Evolutionary conservation across 2,329 filamentous ascomycete species (phyloP).

Genomic region (Arthrobotrys iridis): DNA sequence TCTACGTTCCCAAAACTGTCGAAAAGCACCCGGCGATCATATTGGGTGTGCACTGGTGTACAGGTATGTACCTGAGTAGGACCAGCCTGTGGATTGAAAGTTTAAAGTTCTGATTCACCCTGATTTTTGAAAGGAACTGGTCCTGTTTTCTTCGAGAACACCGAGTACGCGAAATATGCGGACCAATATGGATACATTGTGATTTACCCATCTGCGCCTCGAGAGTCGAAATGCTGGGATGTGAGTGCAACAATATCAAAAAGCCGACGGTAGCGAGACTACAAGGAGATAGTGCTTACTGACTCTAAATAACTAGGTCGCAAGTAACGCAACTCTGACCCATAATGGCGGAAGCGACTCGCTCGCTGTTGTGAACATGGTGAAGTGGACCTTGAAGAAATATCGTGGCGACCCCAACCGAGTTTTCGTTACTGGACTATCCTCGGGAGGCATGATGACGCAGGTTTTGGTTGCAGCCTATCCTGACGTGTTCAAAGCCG

Average conservation of each 20-base stretch:
- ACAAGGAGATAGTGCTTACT: not conserved
- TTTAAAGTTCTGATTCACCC: not conserved
- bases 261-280: too few species aligned
- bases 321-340: constrained; percentile 56
- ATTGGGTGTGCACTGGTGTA: constrained; percentile 38
- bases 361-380: constrained; percentile 62
- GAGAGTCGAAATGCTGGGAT: constrained; percentile 59
- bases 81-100: not conserved
- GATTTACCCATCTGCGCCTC: constrained; percentile 45
- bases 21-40: constrained; percentile 14
- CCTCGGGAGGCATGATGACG: constrained; percentile 61
- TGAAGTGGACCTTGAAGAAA: constrained; percentile 60
- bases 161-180: constrained; percentile 37
- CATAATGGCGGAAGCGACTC: constrained; percentile 62
- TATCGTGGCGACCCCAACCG: constrained; percentile 60
- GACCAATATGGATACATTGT: constrained; percentile 48
- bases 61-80: constrained; percentile 11
- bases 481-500: constrained; percentile 65
- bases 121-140: constrained; percentile 13
- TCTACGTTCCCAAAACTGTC: constrained; percentile 28
- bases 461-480: constrained; percentile 66
- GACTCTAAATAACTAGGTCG: constrained; percentile 61
- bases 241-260: not conserved
- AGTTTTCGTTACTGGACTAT: constrained; percentile 60
- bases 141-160: constrained; percentile 24